Percentiles rank a stretch among this genome's conserved stretches.
These are phyloP conservation scores for Galeopsis tetrahit DNA, from an alignment of 257 asterid species.

Conservation along the genomic window DNA sequence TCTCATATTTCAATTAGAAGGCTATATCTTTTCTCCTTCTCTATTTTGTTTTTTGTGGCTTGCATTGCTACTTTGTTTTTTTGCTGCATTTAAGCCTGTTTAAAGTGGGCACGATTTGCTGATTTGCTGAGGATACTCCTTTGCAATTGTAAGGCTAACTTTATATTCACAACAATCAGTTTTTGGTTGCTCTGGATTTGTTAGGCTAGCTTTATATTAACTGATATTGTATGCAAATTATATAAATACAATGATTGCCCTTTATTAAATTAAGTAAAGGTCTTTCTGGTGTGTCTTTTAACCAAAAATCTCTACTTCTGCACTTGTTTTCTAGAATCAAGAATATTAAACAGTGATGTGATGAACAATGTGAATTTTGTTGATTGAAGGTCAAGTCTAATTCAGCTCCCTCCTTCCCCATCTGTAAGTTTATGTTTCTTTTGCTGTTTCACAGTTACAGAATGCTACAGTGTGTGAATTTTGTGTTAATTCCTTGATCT, in stretches of 20 bases:
- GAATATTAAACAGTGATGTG: too few relatives aligned
- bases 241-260: neutral
- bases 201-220: too few relatives aligned
- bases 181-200: constrained; percentile 8
- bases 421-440: too few relatives aligned
- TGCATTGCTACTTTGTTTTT: constrained; percentile 20
- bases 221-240: neutral
- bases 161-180: neutral
- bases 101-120: constrained; percentile 17
- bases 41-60: neutral
- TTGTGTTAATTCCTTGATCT: too few relatives aligned
- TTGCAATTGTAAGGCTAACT: neutral
- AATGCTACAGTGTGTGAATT: too few relatives aligned
- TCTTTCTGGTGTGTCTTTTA: constrained; percentile 8
- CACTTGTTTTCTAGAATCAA: too few relatives aligned
- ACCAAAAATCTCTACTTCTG: too few relatives aligned
- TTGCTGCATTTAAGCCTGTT: constrained; percentile 11
- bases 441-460: too few relatives aligned
- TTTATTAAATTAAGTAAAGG: constrained; percentile 9
- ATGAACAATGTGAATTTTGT: too few relatives aligned
- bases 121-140: constrained; percentile 5
- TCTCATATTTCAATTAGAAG: constrained; percentile 10
- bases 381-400: too few relatives aligned
- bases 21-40: constrained; percentile 3
- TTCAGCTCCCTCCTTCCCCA: too few relatives aligned